Evolutionary conservation across 768 basidiomycete genomes (phyloP), one percentile per base, ranked within the genome.

Genomic region (Auricularia cornea): DNA sequence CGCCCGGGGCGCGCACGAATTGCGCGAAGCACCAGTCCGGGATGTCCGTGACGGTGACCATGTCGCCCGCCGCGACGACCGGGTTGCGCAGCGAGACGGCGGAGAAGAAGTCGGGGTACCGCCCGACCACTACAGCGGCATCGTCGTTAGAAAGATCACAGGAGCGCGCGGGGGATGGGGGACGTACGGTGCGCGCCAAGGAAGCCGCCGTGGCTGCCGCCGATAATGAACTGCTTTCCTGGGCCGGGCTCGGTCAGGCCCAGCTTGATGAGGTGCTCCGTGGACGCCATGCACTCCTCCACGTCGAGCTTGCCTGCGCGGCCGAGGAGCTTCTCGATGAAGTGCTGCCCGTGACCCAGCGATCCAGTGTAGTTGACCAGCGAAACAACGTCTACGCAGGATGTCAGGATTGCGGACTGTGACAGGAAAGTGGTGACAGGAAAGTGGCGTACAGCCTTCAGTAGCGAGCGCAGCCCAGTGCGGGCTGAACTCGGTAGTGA

Each of bases 181-280:
- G 61, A 35, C 84, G 66, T 68, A 87, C 85, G 73, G 67, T 87
- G 86, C 0, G 78, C 81, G 1, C 80, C 66, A 16, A 88, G 74
- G 70, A 86, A 89, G 2, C 88, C 88, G 0, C 88, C 88, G 64
- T 91, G 89, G 56, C 84, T 86, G 44, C 88, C 89, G 3, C 89
- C 88, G 60, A 75, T 75, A 1, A 88, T 69, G 32, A 87, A 77
- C 60, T 84, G 80, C 65, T 80, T 82, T 6, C 82, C 84, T 18
- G 73, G 72, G 1, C 80, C 82, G 16, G 77, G 70, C 51, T 76
- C 73, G 0, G 85, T 80, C 1, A 88, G 71, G 1, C 82, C 82
- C 3, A 80, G 71, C 16, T 73, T 68, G 33, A 85, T 73, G 51
- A 89, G 79, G 64, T 84, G 77, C 26, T 76, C 70, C 2, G 80